phyloP scores from a whole-genome alignment of 106 monocot genomes.

The Phalaenopsis aphrodite region DNA sequence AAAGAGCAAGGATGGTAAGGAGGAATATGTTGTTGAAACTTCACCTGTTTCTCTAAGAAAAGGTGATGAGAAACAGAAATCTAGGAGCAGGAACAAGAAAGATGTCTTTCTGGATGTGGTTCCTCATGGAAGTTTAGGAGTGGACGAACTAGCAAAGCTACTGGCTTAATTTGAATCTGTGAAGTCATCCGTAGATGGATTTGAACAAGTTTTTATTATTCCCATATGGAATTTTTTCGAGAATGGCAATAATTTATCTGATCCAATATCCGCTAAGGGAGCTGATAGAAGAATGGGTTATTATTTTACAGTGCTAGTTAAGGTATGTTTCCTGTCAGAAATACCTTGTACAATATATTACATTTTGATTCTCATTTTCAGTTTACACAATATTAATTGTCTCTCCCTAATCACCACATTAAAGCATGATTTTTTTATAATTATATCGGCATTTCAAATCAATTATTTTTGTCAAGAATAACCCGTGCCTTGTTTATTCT shows the following conservation, averaged over 20 bases:
- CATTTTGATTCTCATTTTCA: too few species aligned
- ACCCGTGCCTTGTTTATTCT: too few species aligned
- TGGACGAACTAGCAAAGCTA: slow-evolving; percentile 93
- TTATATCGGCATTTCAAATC: too few species aligned
- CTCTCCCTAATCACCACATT: too few species aligned
- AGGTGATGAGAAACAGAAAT: slow-evolving; percentile 16
- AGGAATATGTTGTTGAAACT: slow-evolving; percentile 23
- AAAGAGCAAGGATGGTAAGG: slow-evolving; percentile 6
- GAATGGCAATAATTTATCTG: background rate
- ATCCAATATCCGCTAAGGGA: background rate
- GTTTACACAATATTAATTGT: too few species aligned
- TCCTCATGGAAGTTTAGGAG: slow-evolving; percentile 62
- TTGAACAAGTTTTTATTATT: background rate
- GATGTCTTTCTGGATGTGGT: slow-evolving; percentile 33
- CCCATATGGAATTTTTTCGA: background rate
- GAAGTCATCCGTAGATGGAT: background rate
- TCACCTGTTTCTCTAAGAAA: slow-evolving; percentile 3
- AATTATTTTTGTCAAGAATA: too few species aligned
- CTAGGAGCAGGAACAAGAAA: slow-evolving; percentile 12
- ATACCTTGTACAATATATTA: too few species aligned
- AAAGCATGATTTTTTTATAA: too few species aligned
- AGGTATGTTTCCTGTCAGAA: too few species aligned
- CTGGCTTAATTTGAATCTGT: slow-evolving; percentile 25
- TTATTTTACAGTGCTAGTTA: too few species aligned
- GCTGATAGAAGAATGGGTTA: too few species aligned